Base-by-base conservation (phyloP, 1,284 basidiomycete species). In the Malassezia japonica region DNA sequence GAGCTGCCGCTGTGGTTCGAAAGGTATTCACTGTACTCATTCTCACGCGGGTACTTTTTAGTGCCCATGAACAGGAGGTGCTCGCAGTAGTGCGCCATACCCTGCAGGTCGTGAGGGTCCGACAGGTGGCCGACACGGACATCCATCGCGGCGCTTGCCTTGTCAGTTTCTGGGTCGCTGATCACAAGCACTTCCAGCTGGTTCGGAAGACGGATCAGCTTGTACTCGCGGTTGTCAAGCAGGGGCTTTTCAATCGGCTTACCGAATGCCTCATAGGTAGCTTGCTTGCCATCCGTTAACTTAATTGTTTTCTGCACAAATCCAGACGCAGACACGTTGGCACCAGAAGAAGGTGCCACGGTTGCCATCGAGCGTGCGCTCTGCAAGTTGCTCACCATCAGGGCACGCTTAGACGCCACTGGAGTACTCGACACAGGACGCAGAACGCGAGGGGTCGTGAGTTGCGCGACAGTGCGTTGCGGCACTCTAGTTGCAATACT, bases 51-150 rank as follows among this genome's bases (percentile, higher is more conserved):
- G 37, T 69, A 72, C 59, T 72, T 75, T 32, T 71, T 62, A 12
- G 70, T 67, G 61, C 87, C 87, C 86, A 98, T 86, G 76, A 98
- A 98, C 60, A 95, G 77, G 48, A 98, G 74, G 74, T 99, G 92
- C 74, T 99, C 92, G 76, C 91, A 88, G 67, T 88, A 89, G 74
- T 90, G 87, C 48, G 88, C 87, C 37, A 89, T 78, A 35, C 89
- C 88, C 15, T 69, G 74, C 9, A 76, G 57, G 48, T 76, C 73
- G 18, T 68, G 60, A 6, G 92, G 94, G 74, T 99, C 94, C 36
- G 81, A 83, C 52, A 98, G 76, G 75, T 98, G 92, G 2, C 94
- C 94, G 1, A 96, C 90, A 16, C 86, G 85, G 39, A 98, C 89
- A 75, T 94, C 88, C 74, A 98, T 79, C 64, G 87, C 89, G 0